Evolutionary conservation across 2,329 filamentous ascomycete genomes (phyloP).

Genomic region (Hypoxylon sp.): DNA sequence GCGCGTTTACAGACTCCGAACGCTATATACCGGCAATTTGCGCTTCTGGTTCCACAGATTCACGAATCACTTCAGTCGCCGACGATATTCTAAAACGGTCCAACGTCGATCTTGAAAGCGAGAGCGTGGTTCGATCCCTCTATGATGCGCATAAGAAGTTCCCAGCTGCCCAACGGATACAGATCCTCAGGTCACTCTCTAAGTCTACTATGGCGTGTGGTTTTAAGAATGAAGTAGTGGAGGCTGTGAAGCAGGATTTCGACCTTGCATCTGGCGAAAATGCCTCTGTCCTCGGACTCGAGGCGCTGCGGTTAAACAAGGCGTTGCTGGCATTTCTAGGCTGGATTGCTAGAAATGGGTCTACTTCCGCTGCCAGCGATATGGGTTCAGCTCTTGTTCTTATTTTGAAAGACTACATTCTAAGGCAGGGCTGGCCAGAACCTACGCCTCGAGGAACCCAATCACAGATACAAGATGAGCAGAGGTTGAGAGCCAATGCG

Average conservation of each 20-base stretch:
- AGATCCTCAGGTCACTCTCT: conserved; percentile 79
- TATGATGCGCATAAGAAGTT: conserved; percentile 80
- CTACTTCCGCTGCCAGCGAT: conserved; percentile 66
- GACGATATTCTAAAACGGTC: conserved; percentile 90
- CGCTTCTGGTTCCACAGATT: conserved; percentile 85
- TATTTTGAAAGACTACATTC: conserved; percentile 78
- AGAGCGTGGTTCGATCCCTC: conserved; percentile 71
- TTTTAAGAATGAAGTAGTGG: conserved; percentile 75
- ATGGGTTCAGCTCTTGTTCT: conserved; percentile 78
- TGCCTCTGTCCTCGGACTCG: conserved; percentile 69
- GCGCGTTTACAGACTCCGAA: conserved; percentile 85
- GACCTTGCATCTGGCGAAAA: conserved; percentile 54
- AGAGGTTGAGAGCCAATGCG: conserved; percentile 79
- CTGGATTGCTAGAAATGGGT: conserved; percentile 84
- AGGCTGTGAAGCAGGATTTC: conserved; percentile 76
- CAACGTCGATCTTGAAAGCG: conserved; percentile 78
- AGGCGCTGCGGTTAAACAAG: conserved; percentile 82
- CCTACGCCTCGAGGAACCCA: conserved; percentile 62
- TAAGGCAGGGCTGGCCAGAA: conserved; percentile 85
- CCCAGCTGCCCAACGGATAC: conserved; percentile 79
- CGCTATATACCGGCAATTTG: conserved; percentile 86
- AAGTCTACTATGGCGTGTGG: conserved; percentile 81
- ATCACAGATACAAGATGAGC: conserved; percentile 65
- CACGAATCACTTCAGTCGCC: conserved; percentile 82
- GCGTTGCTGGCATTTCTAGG: conserved; percentile 89